Conservation (phyloP, 2,329 filamentous ascomycete genomes). For the Epichloe uncinata region DNA sequence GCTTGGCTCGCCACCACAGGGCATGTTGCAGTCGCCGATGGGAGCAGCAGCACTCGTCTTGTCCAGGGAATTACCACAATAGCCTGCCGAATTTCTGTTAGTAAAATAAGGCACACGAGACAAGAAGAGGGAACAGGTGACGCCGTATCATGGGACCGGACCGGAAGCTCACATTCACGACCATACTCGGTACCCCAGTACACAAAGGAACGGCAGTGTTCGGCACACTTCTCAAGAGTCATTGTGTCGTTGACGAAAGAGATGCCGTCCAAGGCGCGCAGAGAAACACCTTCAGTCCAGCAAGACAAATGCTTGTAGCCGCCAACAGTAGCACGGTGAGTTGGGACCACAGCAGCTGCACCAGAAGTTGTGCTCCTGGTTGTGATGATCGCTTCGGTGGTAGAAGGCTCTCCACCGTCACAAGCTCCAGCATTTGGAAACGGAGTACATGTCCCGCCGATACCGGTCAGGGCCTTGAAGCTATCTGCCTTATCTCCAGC, state of each 20-base stretch:
- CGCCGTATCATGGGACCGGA: not conserved
- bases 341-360: constrained; percentile 12
- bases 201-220: constrained; percentile 30
- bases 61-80: constrained; percentile 32
- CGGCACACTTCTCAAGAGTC: constrained; percentile 35
- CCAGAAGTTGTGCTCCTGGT: constrained; percentile 15
- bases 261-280: constrained; percentile 29
- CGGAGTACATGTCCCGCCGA: constrained; percentile 30
- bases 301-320: constrained; percentile 33
- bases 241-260: constrained; percentile 32
- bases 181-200: constrained; percentile 40
- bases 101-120: not conserved
- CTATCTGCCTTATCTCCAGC: constrained; percentile 29
- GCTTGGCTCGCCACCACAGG: constrained; percentile 26
- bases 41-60: constrained; percentile 15
- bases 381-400: not conserved
- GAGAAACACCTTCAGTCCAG: constrained; percentile 31
- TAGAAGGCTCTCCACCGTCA: constrained; percentile 8
- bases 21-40: constrained; percentile 23
- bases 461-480: constrained; percentile 33
- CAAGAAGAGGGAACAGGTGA: not conserved
- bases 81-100: constrained; percentile 19
- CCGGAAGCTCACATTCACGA: constrained; percentile 28
- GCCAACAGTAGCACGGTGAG: constrained; percentile 26
- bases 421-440: constrained; percentile 25